These are phyloP conservation scores for Russula lepida DNA, from an alignment of 768 basidiomycete genomes.

Conservation along the genomic window DNA sequence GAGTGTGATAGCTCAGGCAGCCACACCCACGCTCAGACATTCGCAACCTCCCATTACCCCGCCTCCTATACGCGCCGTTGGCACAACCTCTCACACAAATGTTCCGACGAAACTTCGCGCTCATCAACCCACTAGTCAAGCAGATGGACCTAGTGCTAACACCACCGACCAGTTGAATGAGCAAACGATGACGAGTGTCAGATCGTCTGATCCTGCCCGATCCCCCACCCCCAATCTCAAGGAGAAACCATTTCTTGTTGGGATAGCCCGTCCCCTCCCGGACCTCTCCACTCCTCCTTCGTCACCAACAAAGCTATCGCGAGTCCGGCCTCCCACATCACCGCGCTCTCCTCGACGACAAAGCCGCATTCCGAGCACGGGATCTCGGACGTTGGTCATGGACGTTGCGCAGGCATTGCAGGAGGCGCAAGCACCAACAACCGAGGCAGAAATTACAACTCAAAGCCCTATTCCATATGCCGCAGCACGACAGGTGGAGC, in stretches of 20 bases:
- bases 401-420: constrained; percentile 61
- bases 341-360: constrained; percentile 35
- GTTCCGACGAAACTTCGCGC: neutral
- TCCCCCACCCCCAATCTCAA: neutral
- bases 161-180: constrained; percentile 30
- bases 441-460: neutral
- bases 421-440: constrained; percentile 25
- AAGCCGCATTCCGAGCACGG: constrained; percentile 56
- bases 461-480: neutral
- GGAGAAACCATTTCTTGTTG: constrained; percentile 21
- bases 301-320: neutral
- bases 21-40: neutral
- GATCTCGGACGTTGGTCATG: constrained; percentile 67
- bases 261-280: constrained; percentile 35
- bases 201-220: neutral
- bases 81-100: neutral
- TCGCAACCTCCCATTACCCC: neutral
- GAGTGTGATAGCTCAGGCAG: neutral
- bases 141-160: neutral
- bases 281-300: constrained; percentile 27
- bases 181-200: constrained; percentile 22
- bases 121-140: neutral
- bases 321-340: neutral
- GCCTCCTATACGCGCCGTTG: neutral
- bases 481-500: constrained; percentile 1